These are phyloP conservation scores for Annona cherimola DNA, from an alignment of 164 flowering plant genomes.

Conservation along the genomic window DNA sequence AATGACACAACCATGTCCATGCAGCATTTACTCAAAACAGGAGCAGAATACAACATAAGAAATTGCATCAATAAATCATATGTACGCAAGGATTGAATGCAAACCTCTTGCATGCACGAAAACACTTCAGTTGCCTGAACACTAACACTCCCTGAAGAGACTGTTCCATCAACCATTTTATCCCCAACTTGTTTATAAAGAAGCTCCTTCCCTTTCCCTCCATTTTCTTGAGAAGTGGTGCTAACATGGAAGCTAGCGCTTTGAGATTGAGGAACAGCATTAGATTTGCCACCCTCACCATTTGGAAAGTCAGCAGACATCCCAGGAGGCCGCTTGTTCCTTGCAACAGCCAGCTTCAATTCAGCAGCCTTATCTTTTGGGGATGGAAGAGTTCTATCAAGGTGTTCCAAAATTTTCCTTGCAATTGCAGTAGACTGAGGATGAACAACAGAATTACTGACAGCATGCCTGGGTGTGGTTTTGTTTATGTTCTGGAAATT, in stretches of 20 bases:
- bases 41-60: background rate
- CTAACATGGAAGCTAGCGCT: constrained; percentile 12
- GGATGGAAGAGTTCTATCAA: constrained; percentile 56
- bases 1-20: background rate
- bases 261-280: constrained; percentile 11
- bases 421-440: constrained; percentile 58
- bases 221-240: constrained; percentile 19
- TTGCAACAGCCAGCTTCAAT: constrained; percentile 44
- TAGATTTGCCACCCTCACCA: constrained; percentile 9
- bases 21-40: background rate
- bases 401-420: constrained; percentile 67
- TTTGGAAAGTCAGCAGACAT: constrained; percentile 9
- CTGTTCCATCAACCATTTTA: constrained; percentile 15
- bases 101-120: constrained; percentile 30
- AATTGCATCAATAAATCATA: background rate
- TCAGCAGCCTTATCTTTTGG: constrained; percentile 63
- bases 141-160: constrained; percentile 18
- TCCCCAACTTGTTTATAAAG: constrained; percentile 15
- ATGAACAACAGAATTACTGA: constrained; percentile 32
- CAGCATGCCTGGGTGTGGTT: constrained; percentile 14
- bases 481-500: constrained; percentile 21
- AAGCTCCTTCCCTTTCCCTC: constrained; percentile 16
- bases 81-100: background rate
- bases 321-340: constrained; percentile 38
- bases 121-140: constrained; percentile 16